A percentile compares a stretch with the other conserved stretches of the same genome.
These are phyloP conservation scores for Rhododendron ovatum DNA, from an alignment of 148 eudicot genomes.

Conservation along the genomic window DNA sequence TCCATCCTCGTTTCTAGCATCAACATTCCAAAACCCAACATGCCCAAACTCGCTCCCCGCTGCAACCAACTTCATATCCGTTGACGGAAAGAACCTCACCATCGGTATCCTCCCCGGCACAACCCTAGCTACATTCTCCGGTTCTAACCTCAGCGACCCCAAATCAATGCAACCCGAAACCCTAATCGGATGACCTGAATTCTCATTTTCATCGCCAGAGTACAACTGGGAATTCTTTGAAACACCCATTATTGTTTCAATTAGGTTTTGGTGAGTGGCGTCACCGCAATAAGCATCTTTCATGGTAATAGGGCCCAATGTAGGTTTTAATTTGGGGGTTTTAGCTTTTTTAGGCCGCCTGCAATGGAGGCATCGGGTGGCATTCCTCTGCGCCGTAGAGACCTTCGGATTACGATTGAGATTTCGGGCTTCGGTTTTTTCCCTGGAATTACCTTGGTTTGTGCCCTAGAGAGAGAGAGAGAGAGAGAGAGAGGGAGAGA, in stretches of 20 bases:
- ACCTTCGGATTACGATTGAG: no score
- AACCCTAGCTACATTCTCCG: slow-evolving; percentile 66
- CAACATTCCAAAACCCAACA: no score
- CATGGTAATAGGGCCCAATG: slow-evolving; percentile 40
- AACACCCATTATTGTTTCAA: slow-evolving; percentile 30
- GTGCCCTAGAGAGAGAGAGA: no score
- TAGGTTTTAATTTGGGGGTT: slow-evolving; percentile 16
- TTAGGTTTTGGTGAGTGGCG: slow-evolving; percentile 30
- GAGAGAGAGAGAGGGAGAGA: no score
- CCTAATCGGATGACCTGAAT: neutral
- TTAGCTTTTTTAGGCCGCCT: no score
- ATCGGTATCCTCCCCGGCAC: slow-evolving; percentile 57
- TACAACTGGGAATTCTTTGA: slow-evolving; percentile 3
- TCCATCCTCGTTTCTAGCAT: no score
- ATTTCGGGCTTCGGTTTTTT: no score
- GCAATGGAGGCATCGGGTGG: no score
- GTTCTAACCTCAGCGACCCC: neutral
- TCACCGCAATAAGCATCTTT: slow-evolving; percentile 39
- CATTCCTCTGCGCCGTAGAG: no score
- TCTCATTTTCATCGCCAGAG: slow-evolving; percentile 2
- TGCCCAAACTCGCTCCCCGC: no score
- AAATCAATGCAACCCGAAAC: slow-evolving; percentile 40
- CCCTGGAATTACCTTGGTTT: no score
- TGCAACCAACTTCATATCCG: slow-evolving; percentile 21
- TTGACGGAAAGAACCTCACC: slow-evolving; percentile 59